A percentile compares a stretch with the other conserved stretches of the same genome.
These are phyloP conservation scores for Ascomycota sp. DNA, from an alignment of 2,329 filamentous ascomycete species.

Conservation along the genomic window DNA sequence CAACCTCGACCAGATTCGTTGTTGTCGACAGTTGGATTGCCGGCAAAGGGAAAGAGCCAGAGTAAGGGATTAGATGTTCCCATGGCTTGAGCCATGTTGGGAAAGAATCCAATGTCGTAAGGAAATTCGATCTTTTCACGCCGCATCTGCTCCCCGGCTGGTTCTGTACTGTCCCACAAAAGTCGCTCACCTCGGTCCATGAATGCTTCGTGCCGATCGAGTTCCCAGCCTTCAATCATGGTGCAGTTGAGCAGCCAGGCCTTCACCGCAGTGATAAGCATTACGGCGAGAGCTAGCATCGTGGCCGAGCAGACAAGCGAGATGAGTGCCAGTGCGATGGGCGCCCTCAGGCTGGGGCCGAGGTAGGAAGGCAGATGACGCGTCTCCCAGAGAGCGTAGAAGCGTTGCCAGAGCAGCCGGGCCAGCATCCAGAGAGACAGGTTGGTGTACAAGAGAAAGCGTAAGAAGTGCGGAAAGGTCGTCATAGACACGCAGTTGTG, in stretches of 20 bases:
- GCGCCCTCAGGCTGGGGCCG: constrained; percentile 39
- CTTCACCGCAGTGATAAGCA: constrained; percentile 41
- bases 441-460: constrained; percentile 55
- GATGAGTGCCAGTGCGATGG: constrained; percentile 41
- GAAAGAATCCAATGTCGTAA: constrained; percentile 58
- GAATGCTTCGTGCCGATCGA: constrained; percentile 40
- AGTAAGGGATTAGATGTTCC: constrained; percentile 41
- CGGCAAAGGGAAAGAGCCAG: constrained; percentile 52
- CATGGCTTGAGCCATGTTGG: constrained; percentile 59
- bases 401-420: constrained; percentile 38
- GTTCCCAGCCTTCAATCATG: constrained; percentile 65
- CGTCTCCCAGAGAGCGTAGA: constrained; percentile 38
- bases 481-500: constrained; percentile 64
- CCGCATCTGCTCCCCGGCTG: constrained; percentile 19
- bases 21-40: constrained; percentile 21
- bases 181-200: constrained; percentile 25
- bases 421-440: constrained; percentile 40
- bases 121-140: constrained; percentile 56
- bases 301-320: constrained; percentile 36
- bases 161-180: constrained; percentile 20
- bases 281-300: constrained; percentile 39
- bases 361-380: constrained; percentile 55
- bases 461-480: constrained; percentile 65
- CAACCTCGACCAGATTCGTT: constrained; percentile 25
- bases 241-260: constrained; percentile 50